phyloP scores from a whole-genome alignment of 208 protist genomes.

The Leishmania gerbilli region DNA sequence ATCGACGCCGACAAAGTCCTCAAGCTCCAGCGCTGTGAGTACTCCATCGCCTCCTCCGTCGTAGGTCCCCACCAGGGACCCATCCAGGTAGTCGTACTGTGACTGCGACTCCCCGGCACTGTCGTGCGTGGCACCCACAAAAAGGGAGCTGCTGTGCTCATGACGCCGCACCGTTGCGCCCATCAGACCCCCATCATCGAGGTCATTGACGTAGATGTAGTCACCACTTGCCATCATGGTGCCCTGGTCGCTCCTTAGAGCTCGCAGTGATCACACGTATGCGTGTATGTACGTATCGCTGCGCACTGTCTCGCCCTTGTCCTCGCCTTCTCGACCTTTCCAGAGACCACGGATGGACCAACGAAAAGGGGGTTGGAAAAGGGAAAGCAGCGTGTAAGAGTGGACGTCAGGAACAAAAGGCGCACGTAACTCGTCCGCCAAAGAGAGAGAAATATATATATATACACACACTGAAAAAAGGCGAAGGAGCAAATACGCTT shows the following conservation, averaged over 20 bases:
- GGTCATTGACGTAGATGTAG: constrained; percentile 36
- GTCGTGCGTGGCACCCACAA: constrained; percentile 6
- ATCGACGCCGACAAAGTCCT: constrained; percentile 28
- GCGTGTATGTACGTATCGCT: not conserved
- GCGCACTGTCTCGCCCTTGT: not conserved
- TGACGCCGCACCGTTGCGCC: not conserved
- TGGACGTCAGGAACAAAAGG: not conserved
- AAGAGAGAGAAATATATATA: not conserved
- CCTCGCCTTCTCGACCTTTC: not conserved
- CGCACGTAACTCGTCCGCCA: not conserved
- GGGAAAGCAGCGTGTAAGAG: not conserved
- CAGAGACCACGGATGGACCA: not conserved
- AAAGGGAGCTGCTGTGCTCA: constrained; percentile 22
- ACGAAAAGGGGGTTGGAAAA: not conserved
- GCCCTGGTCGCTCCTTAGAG: not conserved
- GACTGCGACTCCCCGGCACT: constrained; percentile 9
- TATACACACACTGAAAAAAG: not conserved
- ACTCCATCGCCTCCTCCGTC: constrained; percentile 3
- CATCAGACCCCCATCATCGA: constrained; percentile 14
- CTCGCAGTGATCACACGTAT: not conserved
- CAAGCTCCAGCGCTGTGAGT: constrained; percentile 18
- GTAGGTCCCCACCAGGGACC: constrained; percentile 10
- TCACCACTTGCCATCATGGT: constrained; percentile 21
- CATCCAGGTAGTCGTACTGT: constrained; percentile 32
- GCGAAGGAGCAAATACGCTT: not conserved